Evolutionary conservation across 1,284 basidiomycete genomes (phyloP).

Genomic region (Apiotrichum gamsii): DNA sequence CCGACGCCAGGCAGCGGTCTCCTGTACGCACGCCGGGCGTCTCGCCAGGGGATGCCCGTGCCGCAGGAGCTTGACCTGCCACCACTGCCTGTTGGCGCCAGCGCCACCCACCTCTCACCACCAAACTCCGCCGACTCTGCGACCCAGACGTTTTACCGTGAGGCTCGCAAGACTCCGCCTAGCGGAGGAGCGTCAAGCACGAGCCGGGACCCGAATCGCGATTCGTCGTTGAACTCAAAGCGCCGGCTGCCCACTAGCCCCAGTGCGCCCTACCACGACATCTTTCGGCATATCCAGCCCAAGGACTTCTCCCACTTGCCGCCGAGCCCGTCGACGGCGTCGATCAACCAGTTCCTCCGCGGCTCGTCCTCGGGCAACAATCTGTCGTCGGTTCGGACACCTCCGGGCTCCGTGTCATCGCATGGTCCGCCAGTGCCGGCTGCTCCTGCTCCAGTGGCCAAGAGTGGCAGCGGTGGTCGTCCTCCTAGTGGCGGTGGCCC

Average conservation of each 20-base stretch:
- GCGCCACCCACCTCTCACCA: slow-evolving; percentile 19
- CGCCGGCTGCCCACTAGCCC: slow-evolving; percentile 21
- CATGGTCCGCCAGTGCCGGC: too few relatives aligned
- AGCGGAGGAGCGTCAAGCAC: slow-evolving; percentile 3
- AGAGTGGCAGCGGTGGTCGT: neutral
- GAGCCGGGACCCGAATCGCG: neutral
- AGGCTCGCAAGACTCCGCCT: slow-evolving; percentile 34
- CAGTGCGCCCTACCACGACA: slow-evolving; percentile 41
- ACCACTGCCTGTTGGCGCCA: slow-evolving; percentile 4
- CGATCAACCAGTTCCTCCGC: slow-evolving; percentile 73
- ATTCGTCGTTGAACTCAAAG: neutral
- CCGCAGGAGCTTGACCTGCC: slow-evolving; percentile 11
- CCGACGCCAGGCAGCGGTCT: slow-evolving; percentile 33
- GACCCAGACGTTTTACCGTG: slow-evolving; percentile 14
- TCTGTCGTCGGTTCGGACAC: slow-evolving; percentile 41
- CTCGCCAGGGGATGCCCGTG: slow-evolving; percentile 8
- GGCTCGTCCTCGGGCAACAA: slow-evolving; percentile 50
- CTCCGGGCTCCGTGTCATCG: slow-evolving; percentile 32
- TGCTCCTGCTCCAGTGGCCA: too few relatives aligned
- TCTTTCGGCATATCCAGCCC: slow-evolving; percentile 48
- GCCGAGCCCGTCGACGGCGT: slow-evolving; percentile 73
- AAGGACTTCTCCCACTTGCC: slow-evolving; percentile 80
- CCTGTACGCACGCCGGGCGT: slow-evolving; percentile 35
- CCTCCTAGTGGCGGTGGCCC: too few relatives aligned
- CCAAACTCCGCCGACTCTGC: slow-evolving; percentile 35